Evolutionary conservation across 345 rosid species (phyloP).

Genomic region (Citrus cavaleriei): DNA sequence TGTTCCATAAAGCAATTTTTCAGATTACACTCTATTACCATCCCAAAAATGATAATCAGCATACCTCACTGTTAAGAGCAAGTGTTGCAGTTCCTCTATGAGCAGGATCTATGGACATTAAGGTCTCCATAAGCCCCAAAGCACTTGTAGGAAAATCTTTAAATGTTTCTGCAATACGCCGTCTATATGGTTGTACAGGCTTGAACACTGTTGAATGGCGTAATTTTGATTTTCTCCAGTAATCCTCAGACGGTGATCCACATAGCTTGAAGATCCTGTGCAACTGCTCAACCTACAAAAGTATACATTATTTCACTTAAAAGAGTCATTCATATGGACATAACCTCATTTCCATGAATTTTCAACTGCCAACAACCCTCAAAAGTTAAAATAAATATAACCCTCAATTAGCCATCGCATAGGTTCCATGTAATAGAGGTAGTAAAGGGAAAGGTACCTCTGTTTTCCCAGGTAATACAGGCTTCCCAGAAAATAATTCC

Average conservation of each 20-base stretch:
- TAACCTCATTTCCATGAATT: not conserved
- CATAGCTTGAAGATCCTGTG: constrained; percentile 94
- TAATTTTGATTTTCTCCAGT: constrained; percentile 71
- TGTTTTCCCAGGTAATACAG: constrained; percentile 89
- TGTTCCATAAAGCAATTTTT: not conserved
- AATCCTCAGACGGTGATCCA: constrained; percentile 84
- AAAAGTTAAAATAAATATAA: not conserved
- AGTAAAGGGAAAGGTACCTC: constrained; percentile 51
- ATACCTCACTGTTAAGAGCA: constrained; percentile 83
- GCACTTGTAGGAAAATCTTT: constrained; percentile 59
- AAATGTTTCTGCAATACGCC: constrained; percentile 63
- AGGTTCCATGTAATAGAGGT: not conserved
- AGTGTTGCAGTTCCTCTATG: constrained; percentile 70
- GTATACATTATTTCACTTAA: not conserved
- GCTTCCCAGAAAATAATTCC: constrained; percentile 76
- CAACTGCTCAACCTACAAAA: constrained; percentile 81
- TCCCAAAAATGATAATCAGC: not conserved
- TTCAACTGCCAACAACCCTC: not conserved
- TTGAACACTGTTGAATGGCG: constrained; percentile 67
- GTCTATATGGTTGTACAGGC: constrained; percentile 72
- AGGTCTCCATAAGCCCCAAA: constrained; percentile 62
- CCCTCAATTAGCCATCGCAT: not conserved
- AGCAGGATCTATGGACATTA: constrained; percentile 81
- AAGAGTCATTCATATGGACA: not conserved
- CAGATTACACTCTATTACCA: not conserved